Evolutionary conservation across 495 filamentous ascomycete genomes (phyloP), one percentile per base, ranked within the genome.

Genomic region (Monascus purpureus): DNA sequence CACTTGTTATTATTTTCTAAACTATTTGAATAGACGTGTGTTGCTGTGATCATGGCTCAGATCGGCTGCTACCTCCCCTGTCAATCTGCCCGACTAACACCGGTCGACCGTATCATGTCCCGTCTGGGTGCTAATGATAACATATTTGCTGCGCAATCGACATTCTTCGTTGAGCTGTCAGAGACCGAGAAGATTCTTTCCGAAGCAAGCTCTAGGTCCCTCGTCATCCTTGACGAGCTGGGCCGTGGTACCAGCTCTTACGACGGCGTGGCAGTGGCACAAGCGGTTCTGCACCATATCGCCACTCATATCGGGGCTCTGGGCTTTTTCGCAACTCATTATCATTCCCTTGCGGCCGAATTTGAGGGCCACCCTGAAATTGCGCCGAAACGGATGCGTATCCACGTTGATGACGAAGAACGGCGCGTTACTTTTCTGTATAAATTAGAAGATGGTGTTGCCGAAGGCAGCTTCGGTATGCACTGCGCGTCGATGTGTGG

Each of bases 401-500:
- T 99, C 35, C 68, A 82, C 28, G 92, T 96, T 12, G 88, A 99
- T 43, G 82, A 93, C n/a, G 68, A 64, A 25, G 68, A 80, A 28
- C 65, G 81, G 17, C 71, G 77, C 9, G 73, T 99, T 17, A 94
- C 90, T 0, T 99, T 96, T 57, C 54, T 99, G 35, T 99, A 99
- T 53, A 90, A 88, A 46, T 68, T 99, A 0, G 92, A 96, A 57
- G 70, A 80, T 13, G 92, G 92, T 6, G 87, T 99, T 24, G 92
- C 92, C 2, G 92, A 96, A 57, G 92, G 92, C 1, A 90, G 82
- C 44, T 96, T 95, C 57, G 92, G 92, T 42, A 99, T 99, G 92
- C 92, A 96, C 53, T 99, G 92, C 50, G 92, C 92, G 1, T 73
- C 81, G 22, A 99, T 96, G 90, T 99, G 92, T 39, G 92, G 92